Base-by-base conservation (phyloP, 768 basidiomycete genomes). In the Leccinum fibrillosum region DNA sequence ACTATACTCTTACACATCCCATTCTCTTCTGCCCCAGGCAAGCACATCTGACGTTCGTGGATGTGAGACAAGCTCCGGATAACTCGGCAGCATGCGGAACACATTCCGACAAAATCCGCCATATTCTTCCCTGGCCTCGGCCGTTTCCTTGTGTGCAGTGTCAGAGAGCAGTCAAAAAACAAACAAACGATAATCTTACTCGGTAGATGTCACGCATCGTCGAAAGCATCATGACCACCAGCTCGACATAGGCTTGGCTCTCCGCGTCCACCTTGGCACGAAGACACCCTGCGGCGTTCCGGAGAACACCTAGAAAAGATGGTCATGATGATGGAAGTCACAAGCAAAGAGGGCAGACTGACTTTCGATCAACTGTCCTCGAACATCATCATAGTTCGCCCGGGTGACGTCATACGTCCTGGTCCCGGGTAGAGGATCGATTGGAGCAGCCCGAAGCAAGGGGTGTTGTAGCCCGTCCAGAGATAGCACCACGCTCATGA, bases 381-480 rank as follows among this genome's bases (percentile, higher is more conserved):
- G 77, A 15, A 75, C 65, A 4, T 56, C 63, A 10, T 69, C 55
- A 57, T 76, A 76, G 53, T 76, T 65, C 1, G 54, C 64, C 23
- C 58, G 56, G 9, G 68, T 69, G 45, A 81, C 45, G 64, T 69
- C 62, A 55, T 75, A 66, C 67, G 66, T 63, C 61, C 65, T 55
- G 53, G 58, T 54, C 49, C 59, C 52, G 0, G 62, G 57, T n/a
- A 65, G 61, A 56, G 60, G 63, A 2, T 66, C 62, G 39, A 68
- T 65, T 10, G 74, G 66, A n/a, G 77, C 61, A 17, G 66, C 73
- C 17, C 61, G 70, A 39, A 86, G 66, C 7, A 85, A 67, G 4
- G 81, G 78, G 68, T 90, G 86, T 10, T 74, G 78, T 10, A 81
- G 66, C 37, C 78, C 76, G 56, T 84, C 85, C n/a, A 85, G 74